Evolutionary conservation across 371 early-diverging fungal genomes (phyloP).

Genomic region (Mortierella sp.): DNA sequence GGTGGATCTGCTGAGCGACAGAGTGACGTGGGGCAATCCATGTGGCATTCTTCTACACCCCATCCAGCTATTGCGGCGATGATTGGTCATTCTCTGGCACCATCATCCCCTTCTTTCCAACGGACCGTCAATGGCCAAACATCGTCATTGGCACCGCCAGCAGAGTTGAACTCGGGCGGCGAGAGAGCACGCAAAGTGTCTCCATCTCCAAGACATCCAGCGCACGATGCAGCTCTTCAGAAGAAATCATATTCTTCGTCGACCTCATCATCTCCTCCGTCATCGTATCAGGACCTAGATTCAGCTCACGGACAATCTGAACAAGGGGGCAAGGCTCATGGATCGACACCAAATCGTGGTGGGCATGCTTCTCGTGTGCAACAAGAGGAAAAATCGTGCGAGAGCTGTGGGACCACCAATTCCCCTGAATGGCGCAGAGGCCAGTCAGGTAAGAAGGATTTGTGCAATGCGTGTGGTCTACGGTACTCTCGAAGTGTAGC

Average conservation of each 20-base stretch:
- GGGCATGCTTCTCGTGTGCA: conserved; percentile 35
- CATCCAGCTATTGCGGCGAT: conserved; percentile 53
- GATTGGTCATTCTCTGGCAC: conserved; percentile 45
- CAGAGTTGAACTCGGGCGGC: conserved; percentile 8
- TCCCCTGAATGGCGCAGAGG: conserved; percentile 87
- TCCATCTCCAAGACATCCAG: conserved; percentile 39
- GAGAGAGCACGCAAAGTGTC: conserved; percentile 11
- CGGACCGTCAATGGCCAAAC: conserved; percentile 14
- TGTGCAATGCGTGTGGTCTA: conserved; percentile 84
- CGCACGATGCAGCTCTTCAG: conserved; percentile 45
- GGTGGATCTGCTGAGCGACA: conserved; percentile 1
- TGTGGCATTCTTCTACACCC: conserved; percentile 46
- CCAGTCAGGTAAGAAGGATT: conserved; percentile 81
- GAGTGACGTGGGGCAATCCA: conserved; percentile 15
- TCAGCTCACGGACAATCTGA: not conserved
- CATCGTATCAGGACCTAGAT: conserved; percentile 24
- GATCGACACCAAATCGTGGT: conserved; percentile 8
- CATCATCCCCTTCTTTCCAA: conserved; percentile 36
- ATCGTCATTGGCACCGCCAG: conserved; percentile 7
- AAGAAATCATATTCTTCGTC: conserved; percentile 32
- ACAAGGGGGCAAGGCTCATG: not conserved
- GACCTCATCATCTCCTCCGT: conserved; percentile 28
- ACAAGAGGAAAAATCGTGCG: conserved; percentile 63
- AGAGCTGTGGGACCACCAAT: conserved; percentile 73
- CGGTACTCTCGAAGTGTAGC: conserved; percentile 77